Base-by-base conservation (phyloP, 176 grass and related monocot species). In the Aegilops umbellulata region DNA sequence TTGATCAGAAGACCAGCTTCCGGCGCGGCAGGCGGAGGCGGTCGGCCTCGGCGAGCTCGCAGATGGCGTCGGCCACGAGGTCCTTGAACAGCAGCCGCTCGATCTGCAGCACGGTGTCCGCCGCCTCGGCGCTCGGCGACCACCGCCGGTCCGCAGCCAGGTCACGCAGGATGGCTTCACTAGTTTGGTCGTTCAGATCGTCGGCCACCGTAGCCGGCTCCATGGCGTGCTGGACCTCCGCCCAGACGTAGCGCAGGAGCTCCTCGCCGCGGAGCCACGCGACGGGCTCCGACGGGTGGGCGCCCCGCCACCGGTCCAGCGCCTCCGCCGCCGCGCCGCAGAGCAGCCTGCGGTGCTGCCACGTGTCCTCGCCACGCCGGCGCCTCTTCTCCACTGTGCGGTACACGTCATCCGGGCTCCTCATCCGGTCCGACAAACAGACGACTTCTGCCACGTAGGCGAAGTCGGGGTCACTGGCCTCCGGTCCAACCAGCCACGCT, bases 71-170 rank as follows among this genome's bases (percentile, higher is more conserved):
- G 0, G 94, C 97, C 5, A 99, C 90, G 3, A 99, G 92, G 77
- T 99, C 94, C 85, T 91, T 94, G 82, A 99, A 99, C 76, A 99
- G 76, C 24, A 91, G 80, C 80, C 94, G 88, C 82, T 99, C 97
- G 42, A 99, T 91, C 75, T 89, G 88, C 42, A 99, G 81, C 84
- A 97, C 87, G 8, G 92, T 77, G 42, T 93, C 92, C 13, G 75
- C 92, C 2, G 82, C 83, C 51, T 98, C 93, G 10, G 74, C 31
- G 7, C 77, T 57, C 11, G 69, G 68, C 11, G 66, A 69, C 93
- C 91, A 94, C 14, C 51, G 71, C 6, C 16, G 36, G 57, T 87
- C 91, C 0, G 36, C 70, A 7, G 88, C 82, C 8, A 98, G 75
- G 87, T 98, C 96, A 32, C 91, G 91, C 31, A 84, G 53, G 60